phyloP scores from a whole-genome alignment of 345 rosid species.

The Reutealis trisperma region DNA sequence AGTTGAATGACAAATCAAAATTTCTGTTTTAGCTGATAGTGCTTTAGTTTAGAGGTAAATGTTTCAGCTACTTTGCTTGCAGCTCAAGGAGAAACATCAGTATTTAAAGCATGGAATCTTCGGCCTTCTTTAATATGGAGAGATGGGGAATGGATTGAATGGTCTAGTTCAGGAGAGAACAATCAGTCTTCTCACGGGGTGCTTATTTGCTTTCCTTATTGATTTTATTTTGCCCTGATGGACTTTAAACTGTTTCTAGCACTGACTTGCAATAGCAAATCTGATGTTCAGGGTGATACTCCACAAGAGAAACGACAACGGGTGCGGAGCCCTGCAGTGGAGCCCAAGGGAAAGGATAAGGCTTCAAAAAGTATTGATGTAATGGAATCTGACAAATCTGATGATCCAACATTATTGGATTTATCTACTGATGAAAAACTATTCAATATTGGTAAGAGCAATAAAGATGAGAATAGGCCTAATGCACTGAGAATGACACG shows the following conservation, averaged over 20 bases:
- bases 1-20: not conserved
- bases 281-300: constrained; percentile 73
- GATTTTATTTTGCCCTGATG: constrained; percentile 1
- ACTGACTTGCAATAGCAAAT: constrained; percentile 13
- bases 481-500: constrained; percentile 58
- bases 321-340: constrained; percentile 47
- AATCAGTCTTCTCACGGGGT: constrained; percentile 57
- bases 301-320: constrained; percentile 78
- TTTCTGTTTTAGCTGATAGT: constrained; percentile 4
- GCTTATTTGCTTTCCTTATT: constrained; percentile 17
- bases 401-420: constrained; percentile 49
- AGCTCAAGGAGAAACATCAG: constrained; percentile 69
- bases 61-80: constrained; percentile 29
- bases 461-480: constrained; percentile 48
- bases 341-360: constrained; percentile 53
- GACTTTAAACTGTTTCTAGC: not conserved
- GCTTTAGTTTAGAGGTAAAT: constrained; percentile 7
- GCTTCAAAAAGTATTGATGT: constrained; percentile 32
- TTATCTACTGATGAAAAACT: constrained; percentile 55
- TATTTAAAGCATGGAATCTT: constrained; percentile 75
- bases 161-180: constrained; percentile 51
- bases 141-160: constrained; percentile 87
- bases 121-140: constrained; percentile 87
- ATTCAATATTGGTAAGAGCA: constrained; percentile 74
- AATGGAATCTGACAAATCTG: constrained; percentile 43